Percentiles rank a stretch among this genome's conserved stretches.
phyloP scores from a whole-genome alignment of 306 rosid species.

The Vicia villosa region DNA sequence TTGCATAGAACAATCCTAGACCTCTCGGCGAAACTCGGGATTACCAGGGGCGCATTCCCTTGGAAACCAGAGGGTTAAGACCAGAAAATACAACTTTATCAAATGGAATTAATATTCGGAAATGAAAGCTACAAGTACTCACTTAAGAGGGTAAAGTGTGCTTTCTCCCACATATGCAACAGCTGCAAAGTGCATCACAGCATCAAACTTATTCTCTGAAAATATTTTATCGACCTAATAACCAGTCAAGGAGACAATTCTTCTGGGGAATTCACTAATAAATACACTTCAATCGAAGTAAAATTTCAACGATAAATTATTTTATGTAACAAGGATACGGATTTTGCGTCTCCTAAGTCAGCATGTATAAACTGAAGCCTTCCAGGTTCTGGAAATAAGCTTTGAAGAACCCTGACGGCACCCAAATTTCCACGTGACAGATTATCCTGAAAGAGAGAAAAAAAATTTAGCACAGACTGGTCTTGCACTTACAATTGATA shows the following conservation, averaged over 20 bases:
- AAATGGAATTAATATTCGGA: conserved; percentile 14
- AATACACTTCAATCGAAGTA: conserved; percentile 2
- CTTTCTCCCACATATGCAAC: conserved; percentile 99
- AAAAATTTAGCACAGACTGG: background rate
- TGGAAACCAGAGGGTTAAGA: background rate
- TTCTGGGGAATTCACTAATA: conserved; percentile 16
- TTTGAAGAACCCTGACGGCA: conserved; percentile 85
- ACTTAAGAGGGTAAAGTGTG: conserved; percentile 92
- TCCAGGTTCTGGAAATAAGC: conserved; percentile 79
- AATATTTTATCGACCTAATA: conserved; percentile 88
- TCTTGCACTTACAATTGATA: conserved; percentile 11
- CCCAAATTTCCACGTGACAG: conserved; percentile 93
- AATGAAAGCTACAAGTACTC: conserved; percentile 46
- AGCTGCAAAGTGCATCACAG: conserved; percentile 99
- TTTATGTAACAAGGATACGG: conserved; percentile 63
- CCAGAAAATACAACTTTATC: background rate
- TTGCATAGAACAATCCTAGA: background rate
- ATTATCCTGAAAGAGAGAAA: conserved; percentile 67
- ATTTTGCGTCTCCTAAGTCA: conserved; percentile 82
- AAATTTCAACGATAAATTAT: conserved; percentile 17
- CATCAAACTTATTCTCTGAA: conserved; percentile 90
- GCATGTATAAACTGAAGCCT: conserved; percentile 95
- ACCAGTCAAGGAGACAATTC: conserved; percentile 60
- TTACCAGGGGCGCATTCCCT: background rate
- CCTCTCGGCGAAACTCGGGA: background rate